Percentiles rank a stretch among this genome's conserved stretches.
Evolutionary conservation across 2,329 filamentous ascomycete species (phyloP).

Genomic region (Fusarium temperatum): DNA sequence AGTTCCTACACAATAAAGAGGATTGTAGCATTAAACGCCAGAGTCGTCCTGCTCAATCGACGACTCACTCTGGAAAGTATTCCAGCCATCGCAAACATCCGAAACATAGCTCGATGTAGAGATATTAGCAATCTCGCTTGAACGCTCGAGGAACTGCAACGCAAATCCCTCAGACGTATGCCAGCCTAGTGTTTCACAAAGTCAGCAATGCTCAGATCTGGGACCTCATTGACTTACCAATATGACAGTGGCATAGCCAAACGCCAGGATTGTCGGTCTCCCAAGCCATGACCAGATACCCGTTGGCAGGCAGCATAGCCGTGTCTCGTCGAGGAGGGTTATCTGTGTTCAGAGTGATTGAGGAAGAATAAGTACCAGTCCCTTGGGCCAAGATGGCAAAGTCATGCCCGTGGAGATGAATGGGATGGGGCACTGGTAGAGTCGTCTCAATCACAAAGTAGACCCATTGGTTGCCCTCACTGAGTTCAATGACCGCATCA

Average conservation of each 20-base stretch:
- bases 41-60: constrained; percentile 2
- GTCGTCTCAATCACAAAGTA: constrained; percentile 44
- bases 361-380: constrained; percentile 12
- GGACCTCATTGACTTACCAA: constrained; percentile 29
- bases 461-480: constrained; percentile 41
- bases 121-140: not conserved
- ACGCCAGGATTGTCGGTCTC: constrained; percentile 59
- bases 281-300: constrained; percentile 60
- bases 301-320: constrained; percentile 55
- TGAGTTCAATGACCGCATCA: constrained; percentile 42
- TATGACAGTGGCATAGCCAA: constrained; percentile 62
- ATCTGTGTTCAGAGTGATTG: constrained; percentile 1
- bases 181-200: not conserved
- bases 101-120: constrained; percentile 5
- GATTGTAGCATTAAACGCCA: not conserved
- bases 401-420: constrained; percentile 51
- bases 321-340: constrained; percentile 64
- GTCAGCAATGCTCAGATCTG: not conserved
- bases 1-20: not conserved
- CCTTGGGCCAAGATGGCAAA: constrained; percentile 43
- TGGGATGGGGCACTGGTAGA: constrained; percentile 43
- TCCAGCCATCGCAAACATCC: constrained; percentile 9
- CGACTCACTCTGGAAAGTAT: not conserved
- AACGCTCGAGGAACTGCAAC: constrained; percentile 5
- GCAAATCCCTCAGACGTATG: constrained; percentile 8